A percentile compares a stretch with the other conserved stretches of the same genome.
Conservation (phyloP, 2,329 filamentous ascomycete species). For the Phoma sp. region DNA sequence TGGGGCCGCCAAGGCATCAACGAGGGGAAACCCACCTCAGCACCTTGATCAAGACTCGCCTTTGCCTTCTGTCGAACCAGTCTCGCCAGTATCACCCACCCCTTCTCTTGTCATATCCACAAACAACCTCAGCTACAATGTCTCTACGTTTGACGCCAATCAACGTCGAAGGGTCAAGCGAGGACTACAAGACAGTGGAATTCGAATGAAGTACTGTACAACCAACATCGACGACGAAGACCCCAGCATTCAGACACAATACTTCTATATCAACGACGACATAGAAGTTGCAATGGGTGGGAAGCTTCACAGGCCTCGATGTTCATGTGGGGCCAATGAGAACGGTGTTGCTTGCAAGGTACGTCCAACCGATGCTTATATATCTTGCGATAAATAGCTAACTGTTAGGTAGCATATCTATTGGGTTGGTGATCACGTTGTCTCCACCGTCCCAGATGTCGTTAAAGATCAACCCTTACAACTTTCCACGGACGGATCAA, state of each 20-base stretch:
- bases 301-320: slow-evolving; percentile 34
- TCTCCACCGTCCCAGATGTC: slow-evolving; percentile 31
- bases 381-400: not conserved
- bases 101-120: slow-evolving; percentile 44
- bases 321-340: slow-evolving; percentile 47
- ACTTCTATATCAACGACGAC: slow-evolving; percentile 48
- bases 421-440: slow-evolving; percentile 48
- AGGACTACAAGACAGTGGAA: slow-evolving; percentile 44
- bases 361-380: not conserved
- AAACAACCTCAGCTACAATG: slow-evolving; percentile 45
- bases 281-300: slow-evolving; percentile 45
- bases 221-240: slow-evolving; percentile 30
- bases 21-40: slow-evolving; percentile 24
- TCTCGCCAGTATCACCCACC: slow-evolving; percentile 34
- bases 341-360: slow-evolving; percentile 46
- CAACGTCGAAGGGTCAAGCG: slow-evolving; percentile 40
- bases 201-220: slow-evolving; percentile 47
- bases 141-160: slow-evolving; percentile 41
- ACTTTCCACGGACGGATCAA: slow-evolving; percentile 43
- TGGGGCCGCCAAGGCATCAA: slow-evolving; percentile 41
- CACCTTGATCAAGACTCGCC: slow-evolving; percentile 32
- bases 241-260: slow-evolving; percentile 29
- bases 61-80: slow-evolving; percentile 30
- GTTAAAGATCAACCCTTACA: slow-evolving; percentile 37
- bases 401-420: slow-evolving; percentile 45